Evolutionary conservation across 331 rosid genomes (phyloP).

Genomic region (Stylosanthes scabra): DNA sequence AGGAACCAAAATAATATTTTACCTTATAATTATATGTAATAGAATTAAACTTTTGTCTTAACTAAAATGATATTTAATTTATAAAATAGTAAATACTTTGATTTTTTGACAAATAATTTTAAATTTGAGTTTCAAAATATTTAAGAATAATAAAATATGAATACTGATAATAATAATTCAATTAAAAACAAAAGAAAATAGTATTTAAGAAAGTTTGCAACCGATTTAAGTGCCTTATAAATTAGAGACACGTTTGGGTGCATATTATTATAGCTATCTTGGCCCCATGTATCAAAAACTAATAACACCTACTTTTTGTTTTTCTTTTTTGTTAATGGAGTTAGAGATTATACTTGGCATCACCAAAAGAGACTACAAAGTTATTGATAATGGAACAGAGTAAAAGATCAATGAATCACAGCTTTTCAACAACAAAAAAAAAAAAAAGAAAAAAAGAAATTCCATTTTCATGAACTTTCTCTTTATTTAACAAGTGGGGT

Average conservation of each 20-base stretch:
- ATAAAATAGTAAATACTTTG: too few species aligned
- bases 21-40: not conserved
- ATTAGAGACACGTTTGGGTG: constrained; percentile 26
- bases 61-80: too few species aligned
- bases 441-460: not conserved
- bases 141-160: too few species aligned
- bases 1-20: too few species aligned
- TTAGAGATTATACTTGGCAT: constrained; percentile 1
- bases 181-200: not conserved
- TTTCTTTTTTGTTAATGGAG: not conserved
- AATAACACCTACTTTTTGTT: not conserved
- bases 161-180: too few species aligned
- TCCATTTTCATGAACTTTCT: not conserved
- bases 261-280: not conserved
- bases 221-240: not conserved
- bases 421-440: not conserved
- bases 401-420: not conserved
- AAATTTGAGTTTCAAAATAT: too few species aligned
- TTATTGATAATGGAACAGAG: not conserved
- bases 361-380: not conserved
- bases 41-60: too few species aligned
- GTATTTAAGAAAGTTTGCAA: not conserved
- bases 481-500: not conserved
- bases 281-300: constrained; percentile 41
- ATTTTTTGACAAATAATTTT: too few species aligned